A percentile compares a stretch with the other conserved stretches of the same genome.
Conservation (phyloP, 768 basidiomycete genomes). For the Tricholomella constricta region DNA sequence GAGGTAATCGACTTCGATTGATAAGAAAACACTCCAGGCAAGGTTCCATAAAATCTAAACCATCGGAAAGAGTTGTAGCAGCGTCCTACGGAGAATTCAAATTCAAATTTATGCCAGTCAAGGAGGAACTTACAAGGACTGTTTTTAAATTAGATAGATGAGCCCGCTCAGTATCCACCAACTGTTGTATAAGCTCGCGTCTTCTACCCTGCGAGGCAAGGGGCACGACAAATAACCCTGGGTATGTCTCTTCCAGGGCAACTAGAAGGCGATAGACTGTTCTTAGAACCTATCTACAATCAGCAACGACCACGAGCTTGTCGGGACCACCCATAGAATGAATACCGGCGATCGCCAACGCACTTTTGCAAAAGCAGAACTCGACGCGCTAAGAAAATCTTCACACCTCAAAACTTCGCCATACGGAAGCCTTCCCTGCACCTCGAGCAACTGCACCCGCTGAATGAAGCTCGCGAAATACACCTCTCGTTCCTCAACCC, state of each 20-base stretch:
- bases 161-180: constrained; percentile 33
- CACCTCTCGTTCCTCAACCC: constrained; percentile 27
- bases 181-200: constrained; percentile 27
- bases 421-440: constrained; percentile 33
- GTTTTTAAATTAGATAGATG: constrained; percentile 30
- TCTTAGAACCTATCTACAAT: constrained; percentile 31
- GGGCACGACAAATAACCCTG: constrained; percentile 35
- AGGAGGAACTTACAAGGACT: constrained; percentile 27
- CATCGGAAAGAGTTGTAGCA: constrained; percentile 29
- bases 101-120: neutral
- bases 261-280: constrained; percentile 35
- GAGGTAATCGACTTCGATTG: constrained; percentile 18
- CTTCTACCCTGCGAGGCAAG: constrained; percentile 26
- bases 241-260: constrained; percentile 37
- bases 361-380: constrained; percentile 37
- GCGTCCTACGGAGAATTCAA: constrained; percentile 28
- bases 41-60: constrained; percentile 12
- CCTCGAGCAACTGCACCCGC: constrained; percentile 34
- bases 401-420: constrained; percentile 42
- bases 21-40: constrained; percentile 24
- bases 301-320: neutral
- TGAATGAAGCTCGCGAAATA: constrained; percentile 38
- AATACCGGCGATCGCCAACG: constrained; percentile 1
- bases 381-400: constrained; percentile 35
- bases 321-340: too few relatives aligned